Conservation (phyloP, 257 asterid species). For the Solanum bukasovii region DNA sequence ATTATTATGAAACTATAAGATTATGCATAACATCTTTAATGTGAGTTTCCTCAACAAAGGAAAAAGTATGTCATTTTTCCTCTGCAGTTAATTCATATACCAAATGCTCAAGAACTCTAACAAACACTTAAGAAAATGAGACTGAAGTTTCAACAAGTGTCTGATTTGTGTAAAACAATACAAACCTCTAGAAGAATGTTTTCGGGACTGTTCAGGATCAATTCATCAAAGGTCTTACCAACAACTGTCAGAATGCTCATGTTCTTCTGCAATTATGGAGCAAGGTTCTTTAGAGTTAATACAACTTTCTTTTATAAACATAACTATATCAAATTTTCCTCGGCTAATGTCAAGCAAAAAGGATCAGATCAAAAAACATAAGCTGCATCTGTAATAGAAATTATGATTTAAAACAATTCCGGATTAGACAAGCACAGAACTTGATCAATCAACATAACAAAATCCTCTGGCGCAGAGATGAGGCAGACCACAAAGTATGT, state of each 20-base stretch:
- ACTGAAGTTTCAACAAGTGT: neutral
- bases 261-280: constrained; percentile 42
- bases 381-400: neutral
- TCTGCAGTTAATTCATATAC: neutral
- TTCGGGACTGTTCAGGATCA: constrained; percentile 45
- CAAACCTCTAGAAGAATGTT: constrained; percentile 80
- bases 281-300: neutral
- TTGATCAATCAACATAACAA: neutral
- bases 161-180: neutral
- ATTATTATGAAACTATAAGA: neutral
- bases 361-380: neutral
- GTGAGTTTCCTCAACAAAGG: neutral
- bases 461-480: neutral
- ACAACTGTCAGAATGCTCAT: constrained; percentile 53
- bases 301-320: neutral
- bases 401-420: neutral
- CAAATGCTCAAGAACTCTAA: neutral
- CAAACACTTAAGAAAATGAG: neutral
- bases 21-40: neutral
- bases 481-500: neutral
- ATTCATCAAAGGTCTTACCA: constrained; percentile 79
- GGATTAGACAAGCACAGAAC: neutral
- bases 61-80: neutral
- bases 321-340: neutral
- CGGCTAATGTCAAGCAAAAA: neutral